A percentile compares a stretch with the other conserved stretches of the same genome.
phyloP scores from a whole-genome alignment of 2,329 filamentous ascomycete species.

The Fusarium oligoseptatum region DNA sequence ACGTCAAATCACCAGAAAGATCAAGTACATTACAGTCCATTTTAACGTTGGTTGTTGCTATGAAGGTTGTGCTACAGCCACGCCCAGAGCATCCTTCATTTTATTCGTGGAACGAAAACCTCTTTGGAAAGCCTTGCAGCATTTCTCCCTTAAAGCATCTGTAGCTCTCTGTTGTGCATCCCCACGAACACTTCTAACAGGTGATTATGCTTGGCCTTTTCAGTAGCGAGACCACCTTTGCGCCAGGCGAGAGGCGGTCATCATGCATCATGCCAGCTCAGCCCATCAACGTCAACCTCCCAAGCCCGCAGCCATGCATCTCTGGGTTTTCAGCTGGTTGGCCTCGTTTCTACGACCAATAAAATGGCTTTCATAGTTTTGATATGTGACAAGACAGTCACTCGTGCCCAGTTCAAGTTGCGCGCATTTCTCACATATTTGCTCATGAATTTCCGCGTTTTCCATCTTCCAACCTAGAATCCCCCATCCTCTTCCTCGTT shows the following conservation, averaged over 20 bases:
- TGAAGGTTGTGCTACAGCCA: too few relatives aligned
- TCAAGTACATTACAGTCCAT: too few relatives aligned
- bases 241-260: neutral
- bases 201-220: neutral
- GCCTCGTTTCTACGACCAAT: neutral
- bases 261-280: neutral
- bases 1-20: too few relatives aligned
- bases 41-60: too few relatives aligned
- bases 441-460: neutral
- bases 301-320: neutral
- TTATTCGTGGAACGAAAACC: too few relatives aligned
- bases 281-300: neutral
- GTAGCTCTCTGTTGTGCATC: neutral
- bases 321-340: neutral
- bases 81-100: too few relatives aligned
- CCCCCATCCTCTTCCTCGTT: neutral
- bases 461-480: neutral
- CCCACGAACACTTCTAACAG: neutral
- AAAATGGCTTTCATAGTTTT: neutral
- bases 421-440: neutral
- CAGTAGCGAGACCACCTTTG: neutral
- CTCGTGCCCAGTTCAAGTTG: neutral
- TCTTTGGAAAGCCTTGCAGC: too few relatives aligned
- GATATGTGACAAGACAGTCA: neutral
- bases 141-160: too few relatives aligned